These are phyloP conservation scores for Dipodascus geniculatus DNA, from an alignment of 805 yeast genomes.

Conservation along the genomic window DNA sequence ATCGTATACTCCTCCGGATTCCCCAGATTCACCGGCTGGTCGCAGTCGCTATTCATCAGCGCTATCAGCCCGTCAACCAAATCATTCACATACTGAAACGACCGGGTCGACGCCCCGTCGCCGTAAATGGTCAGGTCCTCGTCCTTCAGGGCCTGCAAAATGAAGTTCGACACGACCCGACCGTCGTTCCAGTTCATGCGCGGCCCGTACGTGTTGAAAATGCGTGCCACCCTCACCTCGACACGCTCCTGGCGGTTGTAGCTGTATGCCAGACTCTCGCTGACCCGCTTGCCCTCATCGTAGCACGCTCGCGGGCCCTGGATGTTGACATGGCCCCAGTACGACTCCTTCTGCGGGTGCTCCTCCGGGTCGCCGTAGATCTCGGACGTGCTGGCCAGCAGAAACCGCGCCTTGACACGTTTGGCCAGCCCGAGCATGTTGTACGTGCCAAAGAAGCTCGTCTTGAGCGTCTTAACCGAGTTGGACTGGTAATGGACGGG, in stretches of 20 bases:
- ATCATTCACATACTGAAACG: slow-evolving; percentile 19
- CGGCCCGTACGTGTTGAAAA: slow-evolving; percentile 21
- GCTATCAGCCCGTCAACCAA: slow-evolving; percentile 18
- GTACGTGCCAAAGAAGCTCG: slow-evolving; percentile 21
- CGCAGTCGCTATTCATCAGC: slow-evolving; percentile 19
- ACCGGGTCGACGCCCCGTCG: slow-evolving; percentile 16
- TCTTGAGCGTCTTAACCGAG: slow-evolving; percentile 20
- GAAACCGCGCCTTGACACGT: slow-evolving; percentile 20
- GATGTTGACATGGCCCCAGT: slow-evolving; percentile 19
- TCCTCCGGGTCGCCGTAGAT: slow-evolving; percentile 21
- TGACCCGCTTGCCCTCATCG: slow-evolving; percentile 21
- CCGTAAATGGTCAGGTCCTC: slow-evolving; percentile 20
- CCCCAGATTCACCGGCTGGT: slow-evolving; percentile 19
- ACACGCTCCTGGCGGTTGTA: slow-evolving; percentile 17
- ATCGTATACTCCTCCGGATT: slow-evolving; percentile 20
- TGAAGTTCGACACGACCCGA: slow-evolving; percentile 20
- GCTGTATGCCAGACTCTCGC: slow-evolving; percentile 20
- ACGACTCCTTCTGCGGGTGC: slow-evolving; percentile 19
- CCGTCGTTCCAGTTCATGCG: slow-evolving; percentile 23
- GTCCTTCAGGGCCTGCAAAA: slow-evolving; percentile 17
- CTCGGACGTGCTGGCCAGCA: slow-evolving; percentile 20
- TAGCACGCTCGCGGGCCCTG: slow-evolving; percentile 21
- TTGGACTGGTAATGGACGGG: slow-evolving; percentile 21
- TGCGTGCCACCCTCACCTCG: slow-evolving; percentile 20
- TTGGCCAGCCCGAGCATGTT: slow-evolving; percentile 22